Conservation (phyloP, 352 stramenopile genomes). For the Thalassiosira exigua region DNA sequence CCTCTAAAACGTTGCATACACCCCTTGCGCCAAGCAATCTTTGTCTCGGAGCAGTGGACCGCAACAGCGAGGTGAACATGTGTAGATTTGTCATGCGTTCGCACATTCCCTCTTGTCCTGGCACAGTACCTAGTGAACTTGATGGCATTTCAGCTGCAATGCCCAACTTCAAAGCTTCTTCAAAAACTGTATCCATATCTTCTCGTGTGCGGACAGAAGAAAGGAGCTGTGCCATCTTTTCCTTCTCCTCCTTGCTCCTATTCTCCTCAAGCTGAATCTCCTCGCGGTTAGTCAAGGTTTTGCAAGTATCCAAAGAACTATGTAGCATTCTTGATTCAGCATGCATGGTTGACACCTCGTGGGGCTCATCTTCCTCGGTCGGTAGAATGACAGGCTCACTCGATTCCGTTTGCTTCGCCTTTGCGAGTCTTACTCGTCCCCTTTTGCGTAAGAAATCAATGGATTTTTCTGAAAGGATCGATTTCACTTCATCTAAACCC, state of each 20-base stretch:
- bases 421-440: slow-evolving; percentile 35
- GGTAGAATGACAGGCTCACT: background rate
- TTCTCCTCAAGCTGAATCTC: slow-evolving; percentile 47
- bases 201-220: slow-evolving; percentile 75
- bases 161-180: slow-evolving; percentile 57
- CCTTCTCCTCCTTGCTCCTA: slow-evolving; percentile 60
- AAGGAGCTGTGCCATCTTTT: slow-evolving; percentile 70
- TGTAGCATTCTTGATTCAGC: too few relatives aligned
- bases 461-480: slow-evolving; percentile 68
- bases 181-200: slow-evolving; percentile 79
- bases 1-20: slow-evolving; percentile 59
- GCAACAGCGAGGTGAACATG: slow-evolving; percentile 62
- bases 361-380: too few relatives aligned
- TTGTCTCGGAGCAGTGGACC: slow-evolving; percentile 77
- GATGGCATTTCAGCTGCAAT: slow-evolving; percentile 49
- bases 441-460: slow-evolving; percentile 73
- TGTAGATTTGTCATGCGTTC: slow-evolving; percentile 48
- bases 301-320: too few relatives aligned
- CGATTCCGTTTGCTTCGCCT: slow-evolving; percentile 19
- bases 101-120: slow-evolving; percentile 13
- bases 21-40: slow-evolving; percentile 71
- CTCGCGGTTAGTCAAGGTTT: slow-evolving; percentile 17
- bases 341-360: too few relatives aligned
- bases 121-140: slow-evolving; percentile 32
- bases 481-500: slow-evolving; percentile 63